Conservation (phyloP, 495 filamentous ascomycete genomes). For the Penicillium fimorum region DNA sequence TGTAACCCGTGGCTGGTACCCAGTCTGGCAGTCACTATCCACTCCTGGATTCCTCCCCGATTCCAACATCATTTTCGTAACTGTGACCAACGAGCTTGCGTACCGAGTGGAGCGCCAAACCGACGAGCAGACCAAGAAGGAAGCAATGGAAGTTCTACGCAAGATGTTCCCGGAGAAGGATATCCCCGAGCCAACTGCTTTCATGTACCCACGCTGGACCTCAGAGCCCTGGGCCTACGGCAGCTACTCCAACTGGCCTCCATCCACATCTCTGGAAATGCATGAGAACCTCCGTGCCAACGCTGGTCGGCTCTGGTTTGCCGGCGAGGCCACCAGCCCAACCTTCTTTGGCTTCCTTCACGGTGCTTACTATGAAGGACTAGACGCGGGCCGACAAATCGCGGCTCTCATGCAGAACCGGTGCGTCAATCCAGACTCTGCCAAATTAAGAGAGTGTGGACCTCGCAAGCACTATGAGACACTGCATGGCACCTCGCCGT, state of each 20-base stretch:
- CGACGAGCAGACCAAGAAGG: conserved; percentile 57
- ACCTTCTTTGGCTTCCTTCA: conserved; percentile 76
- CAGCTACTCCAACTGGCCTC: conserved; percentile 74
- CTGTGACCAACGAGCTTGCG: conserved; percentile 59
- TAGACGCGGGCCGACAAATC: conserved; percentile 49
- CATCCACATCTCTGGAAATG: conserved; percentile 60
- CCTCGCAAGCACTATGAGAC: conserved; percentile 14
- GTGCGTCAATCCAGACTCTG: conserved; percentile 8
- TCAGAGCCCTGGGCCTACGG: conserved; percentile 65
- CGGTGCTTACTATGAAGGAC: conserved; percentile 62
- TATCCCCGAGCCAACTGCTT: conserved; percentile 65
- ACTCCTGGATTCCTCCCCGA: conserved; percentile 58
- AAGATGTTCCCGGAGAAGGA: conserved; percentile 62
- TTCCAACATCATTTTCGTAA: conserved; percentile 68
- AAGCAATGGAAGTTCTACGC: conserved; percentile 63
- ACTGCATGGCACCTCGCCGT: conserved; percentile 8
- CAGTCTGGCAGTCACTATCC: conserved; percentile 68
- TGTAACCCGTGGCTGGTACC: conserved; percentile 63
- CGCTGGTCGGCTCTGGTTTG: conserved; percentile 64
- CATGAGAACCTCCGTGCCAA: conserved; percentile 77
- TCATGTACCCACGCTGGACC: conserved; percentile 72
- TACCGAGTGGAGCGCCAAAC: conserved; percentile 63
- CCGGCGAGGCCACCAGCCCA: conserved; percentile 68
- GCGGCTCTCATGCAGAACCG: conserved; percentile 32
- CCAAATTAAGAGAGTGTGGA: conserved; percentile 10